Evolutionary conservation across 2,329 filamentous ascomycete species (phyloP).

Genomic region (Microcyclospora pomicola): DNA sequence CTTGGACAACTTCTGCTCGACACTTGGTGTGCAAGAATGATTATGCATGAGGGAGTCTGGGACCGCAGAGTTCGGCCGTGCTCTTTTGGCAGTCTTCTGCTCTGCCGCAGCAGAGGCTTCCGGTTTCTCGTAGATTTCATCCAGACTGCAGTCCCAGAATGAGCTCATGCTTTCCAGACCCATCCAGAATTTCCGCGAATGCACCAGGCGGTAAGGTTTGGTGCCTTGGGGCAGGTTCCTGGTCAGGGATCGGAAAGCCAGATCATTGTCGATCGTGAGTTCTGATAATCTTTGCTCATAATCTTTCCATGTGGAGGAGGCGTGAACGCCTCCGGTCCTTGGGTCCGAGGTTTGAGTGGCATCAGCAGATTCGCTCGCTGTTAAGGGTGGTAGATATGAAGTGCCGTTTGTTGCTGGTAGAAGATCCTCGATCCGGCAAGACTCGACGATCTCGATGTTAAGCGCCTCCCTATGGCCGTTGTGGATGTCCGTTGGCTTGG

Average conservation of each 20-base stretch:
- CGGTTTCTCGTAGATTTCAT: slow-evolving; percentile 36
- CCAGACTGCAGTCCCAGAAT: slow-evolving; percentile 48
- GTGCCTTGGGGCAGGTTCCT: slow-evolving; percentile 29
- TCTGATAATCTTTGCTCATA: slow-evolving; percentile 31
- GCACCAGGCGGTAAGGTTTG: slow-evolving; percentile 37
- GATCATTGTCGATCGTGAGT: slow-evolving; percentile 40
- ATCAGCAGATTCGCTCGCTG: slow-evolving; percentile 8
- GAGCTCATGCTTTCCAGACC: slow-evolving; percentile 45
- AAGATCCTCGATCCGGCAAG: slow-evolving; percentile 27
- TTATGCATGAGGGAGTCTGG: not conserved
- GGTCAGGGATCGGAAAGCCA: slow-evolving; percentile 42
- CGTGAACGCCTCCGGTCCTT: slow-evolving; percentile 7
- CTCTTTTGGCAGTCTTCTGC: slow-evolving; percentile 14
- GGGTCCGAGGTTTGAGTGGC: slow-evolving; percentile 6
- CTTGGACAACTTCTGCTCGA: not conserved
- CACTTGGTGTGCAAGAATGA: not conserved
- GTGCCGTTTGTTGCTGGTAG: slow-evolving; percentile 22
- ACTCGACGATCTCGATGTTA: slow-evolving; percentile 28
- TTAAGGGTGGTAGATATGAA: slow-evolving; percentile 26
- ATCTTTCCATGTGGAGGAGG: slow-evolving; percentile 14
- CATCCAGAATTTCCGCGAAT: slow-evolving; percentile 47
- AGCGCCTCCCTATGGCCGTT: slow-evolving; percentile 27
- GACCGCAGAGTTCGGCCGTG: slow-evolving; percentile 9
- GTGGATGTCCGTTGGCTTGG: slow-evolving; percentile 29
- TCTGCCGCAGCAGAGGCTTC: slow-evolving; percentile 7